Conservation (phyloP, 257 asterid species). For the Solanum paucissectum region DNA sequence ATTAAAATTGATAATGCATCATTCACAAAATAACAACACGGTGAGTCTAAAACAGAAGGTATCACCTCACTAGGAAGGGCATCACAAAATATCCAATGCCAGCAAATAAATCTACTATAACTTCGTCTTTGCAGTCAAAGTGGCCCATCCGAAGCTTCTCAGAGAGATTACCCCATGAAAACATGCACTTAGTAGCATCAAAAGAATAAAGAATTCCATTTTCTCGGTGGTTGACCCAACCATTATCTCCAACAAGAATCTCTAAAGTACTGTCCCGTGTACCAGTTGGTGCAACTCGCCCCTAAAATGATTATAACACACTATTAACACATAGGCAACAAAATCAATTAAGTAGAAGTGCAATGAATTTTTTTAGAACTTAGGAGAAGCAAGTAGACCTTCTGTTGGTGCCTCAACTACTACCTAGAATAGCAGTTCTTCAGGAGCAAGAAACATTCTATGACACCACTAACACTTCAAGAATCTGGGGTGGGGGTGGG, state of each 20-base stretch:
- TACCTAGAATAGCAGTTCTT: background rate
- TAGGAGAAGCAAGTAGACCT: background rate
- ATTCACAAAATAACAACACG: background rate
- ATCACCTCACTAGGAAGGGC: slow-evolving; percentile 84
- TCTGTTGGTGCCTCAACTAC: background rate
- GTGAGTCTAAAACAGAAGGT: background rate
- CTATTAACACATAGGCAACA: slow-evolving; percentile 5
- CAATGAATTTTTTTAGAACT: background rate
- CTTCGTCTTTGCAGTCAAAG: slow-evolving; percentile 73
- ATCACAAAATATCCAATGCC: slow-evolving; percentile 96
- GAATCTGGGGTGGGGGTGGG: background rate
- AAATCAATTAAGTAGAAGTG: background rate
- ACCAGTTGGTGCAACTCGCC: slow-evolving; percentile 63
- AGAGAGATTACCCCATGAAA: slow-evolving; percentile 98
- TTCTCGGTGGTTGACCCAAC: slow-evolving; percentile 97
- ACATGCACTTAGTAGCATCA: slow-evolving; percentile 93
- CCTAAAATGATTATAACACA: slow-evolving; percentile 32
- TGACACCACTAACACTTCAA: background rate
- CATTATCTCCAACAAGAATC: slow-evolving; percentile 82
- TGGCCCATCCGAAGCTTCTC: slow-evolving; percentile 83
- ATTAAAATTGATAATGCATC: background rate
- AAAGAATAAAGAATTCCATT: slow-evolving; percentile 80
- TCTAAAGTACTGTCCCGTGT: slow-evolving; percentile 91
- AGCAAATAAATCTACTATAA: slow-evolving; percentile 82
- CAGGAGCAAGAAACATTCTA: background rate